Base-by-base conservation (phyloP, 2,329 filamentous ascomycete species). In the Scytalidium lignicola region DNA sequence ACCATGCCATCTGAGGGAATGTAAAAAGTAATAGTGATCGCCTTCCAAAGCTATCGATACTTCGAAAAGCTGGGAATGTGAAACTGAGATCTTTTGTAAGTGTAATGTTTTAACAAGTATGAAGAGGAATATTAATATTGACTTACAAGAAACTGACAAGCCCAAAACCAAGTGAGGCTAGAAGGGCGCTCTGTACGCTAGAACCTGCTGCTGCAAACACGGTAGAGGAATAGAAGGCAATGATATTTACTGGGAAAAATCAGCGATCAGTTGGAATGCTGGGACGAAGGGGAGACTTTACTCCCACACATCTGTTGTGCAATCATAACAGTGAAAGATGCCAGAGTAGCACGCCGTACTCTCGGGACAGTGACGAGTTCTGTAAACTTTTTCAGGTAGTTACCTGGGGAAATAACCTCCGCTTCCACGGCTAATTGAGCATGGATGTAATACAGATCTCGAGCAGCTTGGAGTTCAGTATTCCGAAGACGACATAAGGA, bases 301-400 rank as follows among this genome's bases (percentile, higher is more conserved):
- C 54, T 59, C 50, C 58, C 58, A n/a, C 48, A 52, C 48, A 52
- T 60, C 43, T 54, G 51, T 28, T 54, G 51, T 3, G 48, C 51
- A 15, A 54, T 81, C 88, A 93, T 95, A 58, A 92, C 88, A 1
- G 82, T 82, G 55, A 83, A 87, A 0, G 88, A 86, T 6, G 88
- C 89, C 17, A 87, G 74, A 3, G 83, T 91, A 2, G 90, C 90
- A 32, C 85, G 76, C 13, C 85, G 78, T 4, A 87, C 72, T 43
- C 86, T 79, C 2, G 86, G 83, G 47, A 89, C 76, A 7, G 81
- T 86, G 59, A 89, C 86, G 2, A 85, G 72, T 62, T 88, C 78
- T 42, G 75, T 60, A 56, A 88, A 83, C 6, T 22, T 44, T 10
- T 23, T 20, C 8, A 44, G 22, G 15, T 23, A 20, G 22, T 17